Percentiles rank a stretch among this genome's conserved stretches.
These are phyloP conservation scores for Phialocephala sp. DNA, from an alignment of 2,329 filamentous ascomycete genomes.

Conservation along the genomic window DNA sequence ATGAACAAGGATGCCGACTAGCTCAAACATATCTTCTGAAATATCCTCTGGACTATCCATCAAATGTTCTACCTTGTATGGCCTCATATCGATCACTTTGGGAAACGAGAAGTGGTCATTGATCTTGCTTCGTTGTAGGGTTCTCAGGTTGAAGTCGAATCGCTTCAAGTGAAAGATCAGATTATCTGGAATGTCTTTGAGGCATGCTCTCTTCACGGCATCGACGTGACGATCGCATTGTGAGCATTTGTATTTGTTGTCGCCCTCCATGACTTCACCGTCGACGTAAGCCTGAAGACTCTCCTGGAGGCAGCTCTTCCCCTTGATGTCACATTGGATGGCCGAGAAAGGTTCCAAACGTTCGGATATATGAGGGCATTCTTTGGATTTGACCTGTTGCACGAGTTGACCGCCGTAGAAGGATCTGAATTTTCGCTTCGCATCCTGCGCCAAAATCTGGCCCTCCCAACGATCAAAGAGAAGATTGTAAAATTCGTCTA, in stretches of 20 bases:
- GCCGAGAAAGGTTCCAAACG: slow-evolving; percentile 89
- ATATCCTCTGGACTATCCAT: slow-evolving; percentile 62
- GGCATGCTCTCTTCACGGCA: slow-evolving; percentile 88
- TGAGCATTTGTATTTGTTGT: slow-evolving; percentile 98
- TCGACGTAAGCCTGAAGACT: slow-evolving; percentile 95
- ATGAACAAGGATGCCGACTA: slow-evolving; percentile 95
- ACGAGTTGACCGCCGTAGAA: slow-evolving; percentile 93
- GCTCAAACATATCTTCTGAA: slow-evolving; percentile 80
- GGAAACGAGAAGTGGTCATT: slow-evolving; percentile 96
- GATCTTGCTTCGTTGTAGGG: slow-evolving; percentile 85
- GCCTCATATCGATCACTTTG: slow-evolving; percentile 79
- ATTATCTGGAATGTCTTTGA: slow-evolving; percentile 92
- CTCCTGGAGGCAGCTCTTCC: slow-evolving; percentile 81
- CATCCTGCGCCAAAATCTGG: slow-evolving; percentile 71
- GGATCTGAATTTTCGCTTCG: slow-evolving; percentile 74
- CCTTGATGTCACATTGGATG: slow-evolving; percentile 95
- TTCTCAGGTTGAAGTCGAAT: slow-evolving; percentile 80
- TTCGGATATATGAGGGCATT: slow-evolving; percentile 93
- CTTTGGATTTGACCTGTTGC: slow-evolving; percentile 93
- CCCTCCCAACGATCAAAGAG: slow-evolving; percentile 91
- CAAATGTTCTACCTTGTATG: slow-evolving; percentile 87
- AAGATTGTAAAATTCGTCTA: slow-evolving; percentile 96
- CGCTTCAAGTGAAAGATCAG: slow-evolving; percentile 94
- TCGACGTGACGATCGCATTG: slow-evolving; percentile 88
- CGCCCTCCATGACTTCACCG: slow-evolving; percentile 95